Evolutionary conservation across 805 yeast genomes (phyloP).

Genomic region (Suhomyces emberorum): DNA sequence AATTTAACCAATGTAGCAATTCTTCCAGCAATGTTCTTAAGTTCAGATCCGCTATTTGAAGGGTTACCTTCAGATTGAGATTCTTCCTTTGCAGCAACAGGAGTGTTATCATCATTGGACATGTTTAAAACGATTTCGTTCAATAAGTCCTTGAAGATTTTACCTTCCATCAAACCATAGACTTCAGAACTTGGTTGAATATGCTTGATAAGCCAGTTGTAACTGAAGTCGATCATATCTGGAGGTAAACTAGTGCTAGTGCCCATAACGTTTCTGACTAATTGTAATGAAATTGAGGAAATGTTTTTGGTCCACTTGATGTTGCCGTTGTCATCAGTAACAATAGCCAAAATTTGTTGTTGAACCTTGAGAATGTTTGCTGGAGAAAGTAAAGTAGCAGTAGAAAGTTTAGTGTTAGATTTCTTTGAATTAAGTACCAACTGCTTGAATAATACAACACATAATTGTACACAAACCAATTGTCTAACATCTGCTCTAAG

Average conservation of each 20-base stretch:
- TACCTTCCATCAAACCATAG: constrained; percentile 70
- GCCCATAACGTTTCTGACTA: constrained; percentile 42
- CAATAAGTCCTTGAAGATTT: constrained; percentile 51
- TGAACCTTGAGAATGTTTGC: constrained; percentile 50
- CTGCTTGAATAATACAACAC: constrained; percentile 70
- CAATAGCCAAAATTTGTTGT: constrained; percentile 71
- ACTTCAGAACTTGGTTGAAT: constrained; percentile 80
- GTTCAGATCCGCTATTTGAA: constrained; percentile 36
- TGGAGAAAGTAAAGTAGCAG: constrained; percentile 26
- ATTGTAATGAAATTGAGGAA: constrained; percentile 65
- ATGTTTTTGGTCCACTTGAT: constrained; percentile 88
- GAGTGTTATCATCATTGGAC: constrained; percentile 5
- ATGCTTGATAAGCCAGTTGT: constrained; percentile 79
- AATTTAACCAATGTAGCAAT: constrained; percentile 65
- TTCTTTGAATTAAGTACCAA: constrained; percentile 36
- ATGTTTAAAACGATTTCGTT: constrained; percentile 29
- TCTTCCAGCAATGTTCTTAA: constrained; percentile 55
- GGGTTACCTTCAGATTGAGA: not conserved
- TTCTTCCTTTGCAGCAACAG: not conserved
- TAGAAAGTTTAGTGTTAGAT: constrained; percentile 20
- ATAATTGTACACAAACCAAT: constrained; percentile 73
- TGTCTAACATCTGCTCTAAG: constrained; percentile 85
- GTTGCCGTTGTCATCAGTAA: constrained; percentile 81
- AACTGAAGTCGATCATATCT: constrained; percentile 53
- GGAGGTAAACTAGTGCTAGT: constrained; percentile 31